These are phyloP conservation scores for Suhomyces taliae DNA, from an alignment of 1,139 yeast species.

Conservation along the genomic window DNA sequence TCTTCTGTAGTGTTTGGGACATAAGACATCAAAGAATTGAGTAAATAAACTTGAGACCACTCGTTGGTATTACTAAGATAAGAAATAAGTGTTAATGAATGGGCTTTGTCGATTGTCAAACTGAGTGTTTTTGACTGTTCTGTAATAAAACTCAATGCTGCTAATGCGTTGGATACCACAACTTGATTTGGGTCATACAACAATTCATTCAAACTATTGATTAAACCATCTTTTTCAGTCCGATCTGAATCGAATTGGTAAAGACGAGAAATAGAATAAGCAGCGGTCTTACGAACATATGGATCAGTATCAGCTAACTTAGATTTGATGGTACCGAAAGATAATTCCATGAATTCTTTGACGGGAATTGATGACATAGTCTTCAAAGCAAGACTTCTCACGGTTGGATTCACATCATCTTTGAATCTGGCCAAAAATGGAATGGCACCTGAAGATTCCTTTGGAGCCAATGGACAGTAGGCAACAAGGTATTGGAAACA, in stretches of 20 bases:
- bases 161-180: constrained; percentile 73
- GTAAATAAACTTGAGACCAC: constrained; percentile 77
- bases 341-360: constrained; percentile 46
- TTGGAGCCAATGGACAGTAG: constrained; percentile 57
- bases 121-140: constrained; percentile 53
- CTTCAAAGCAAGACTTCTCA: constrained; percentile 56
- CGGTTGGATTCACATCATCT: constrained; percentile 33
- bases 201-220: constrained; percentile 57
- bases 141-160: constrained; percentile 65
- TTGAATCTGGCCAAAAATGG: constrained; percentile 56
- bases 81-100: constrained; percentile 53
- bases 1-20: constrained; percentile 70
- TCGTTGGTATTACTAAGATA: constrained; percentile 62
- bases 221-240: constrained; percentile 47
- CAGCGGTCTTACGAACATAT: constrained; percentile 67
- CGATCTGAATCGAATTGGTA: constrained; percentile 56
- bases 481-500: constrained; percentile 60
- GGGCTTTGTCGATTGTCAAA: constrained; percentile 55
- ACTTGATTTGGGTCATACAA: constrained; percentile 57
- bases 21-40: constrained; percentile 66
- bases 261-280: constrained; percentile 66
- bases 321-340: constrained; percentile 21
- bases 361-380: constrained; percentile 63
- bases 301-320: constrained; percentile 57
- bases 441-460: constrained; percentile 55